Percentiles rank a stretch among this genome's conserved stretches.
Evolutionary conservation across 495 filamentous ascomycete species (phyloP).

Genomic region (Aspergillus diversus): DNA sequence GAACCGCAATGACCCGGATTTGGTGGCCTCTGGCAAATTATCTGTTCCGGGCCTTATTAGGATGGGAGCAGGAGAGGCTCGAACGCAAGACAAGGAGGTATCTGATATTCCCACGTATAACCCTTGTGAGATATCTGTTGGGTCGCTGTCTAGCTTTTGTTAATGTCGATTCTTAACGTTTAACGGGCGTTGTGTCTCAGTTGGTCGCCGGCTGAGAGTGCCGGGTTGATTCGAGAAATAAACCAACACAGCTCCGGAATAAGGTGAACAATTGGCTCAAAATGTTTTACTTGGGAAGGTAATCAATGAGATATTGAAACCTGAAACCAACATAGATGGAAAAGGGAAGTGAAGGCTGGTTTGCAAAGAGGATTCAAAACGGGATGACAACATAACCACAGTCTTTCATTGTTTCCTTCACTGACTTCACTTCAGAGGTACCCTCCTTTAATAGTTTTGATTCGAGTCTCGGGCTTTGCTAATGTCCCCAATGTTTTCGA

Average conservation of each 20-base stretch:
- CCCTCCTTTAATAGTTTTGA: conserved; percentile 18
- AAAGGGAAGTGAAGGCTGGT: background rate
- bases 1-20: background rate
- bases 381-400: background rate
- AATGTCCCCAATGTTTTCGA: conserved; percentile 14
- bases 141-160: conserved; percentile 5
- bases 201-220: conserved; percentile 7
- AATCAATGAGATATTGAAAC: conserved; percentile 8
- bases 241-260: background rate
- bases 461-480: conserved; percentile 13
- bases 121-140: conserved; percentile 4
- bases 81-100: background rate
- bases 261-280: conserved; percentile 2
- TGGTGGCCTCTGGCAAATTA: background rate
- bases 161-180: conserved; percentile 8
- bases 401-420: background rate
- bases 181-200: conserved; percentile 14
- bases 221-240: conserved; percentile 14
- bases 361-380: background rate
- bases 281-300: conserved; percentile 16
- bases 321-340: background rate
- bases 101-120: conserved; percentile 2
- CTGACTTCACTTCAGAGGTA: conserved; percentile 1
- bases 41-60: background rate
- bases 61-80: background rate